Evolutionary conservation across 2,329 filamentous ascomycete species (phyloP).

Genomic region (Rasamsonia emersonii): DNA sequence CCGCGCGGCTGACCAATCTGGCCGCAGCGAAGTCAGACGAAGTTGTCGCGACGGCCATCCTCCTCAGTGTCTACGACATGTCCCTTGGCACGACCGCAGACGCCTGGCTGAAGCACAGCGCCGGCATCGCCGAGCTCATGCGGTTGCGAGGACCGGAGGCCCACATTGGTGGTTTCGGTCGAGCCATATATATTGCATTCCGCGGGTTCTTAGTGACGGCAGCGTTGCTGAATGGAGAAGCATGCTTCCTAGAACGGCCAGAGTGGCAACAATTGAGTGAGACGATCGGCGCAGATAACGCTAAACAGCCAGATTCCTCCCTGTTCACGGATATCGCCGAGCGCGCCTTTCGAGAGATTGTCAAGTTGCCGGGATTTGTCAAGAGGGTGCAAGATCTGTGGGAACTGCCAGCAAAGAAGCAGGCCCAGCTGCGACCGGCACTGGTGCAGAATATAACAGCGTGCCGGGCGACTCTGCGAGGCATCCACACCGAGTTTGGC

Average conservation of each 20-base stretch:
- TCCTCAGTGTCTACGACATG: constrained; percentile 29
- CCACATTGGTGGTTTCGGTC: constrained; percentile 26
- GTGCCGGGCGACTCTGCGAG: constrained; percentile 15
- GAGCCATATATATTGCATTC: constrained; percentile 26
- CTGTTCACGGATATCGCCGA: constrained; percentile 23
- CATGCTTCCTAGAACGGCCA: constrained; percentile 27
- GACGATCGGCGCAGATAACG: constrained; percentile 19
- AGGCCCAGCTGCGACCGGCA: constrained; percentile 7
- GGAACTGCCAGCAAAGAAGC: constrained; percentile 4
- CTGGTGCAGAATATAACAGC: constrained; percentile 14
- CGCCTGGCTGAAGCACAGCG: constrained; percentile 29
- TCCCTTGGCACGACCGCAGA: constrained; percentile 26
- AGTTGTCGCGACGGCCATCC: constrained; percentile 25
- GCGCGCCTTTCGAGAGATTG: constrained; percentile 19
- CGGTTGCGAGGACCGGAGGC: constrained; percentile 22
- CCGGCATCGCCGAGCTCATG: constrained; percentile 26
- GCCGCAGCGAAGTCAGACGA: constrained; percentile 22
- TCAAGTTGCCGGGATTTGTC: constrained; percentile 20
- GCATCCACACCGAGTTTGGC: constrained; percentile 18
- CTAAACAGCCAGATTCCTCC: constrained; percentile 19
- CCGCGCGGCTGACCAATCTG: constrained; percentile 16
- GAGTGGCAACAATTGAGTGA: constrained; percentile 25
- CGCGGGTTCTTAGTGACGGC: constrained; percentile 27
- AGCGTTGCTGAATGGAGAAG: constrained; percentile 22
- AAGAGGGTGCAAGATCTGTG: constrained; percentile 14